These are phyloP conservation scores for Tothia fuscella DNA, from an alignment of 2,329 filamentous ascomycete genomes.

Conservation along the genomic window DNA sequence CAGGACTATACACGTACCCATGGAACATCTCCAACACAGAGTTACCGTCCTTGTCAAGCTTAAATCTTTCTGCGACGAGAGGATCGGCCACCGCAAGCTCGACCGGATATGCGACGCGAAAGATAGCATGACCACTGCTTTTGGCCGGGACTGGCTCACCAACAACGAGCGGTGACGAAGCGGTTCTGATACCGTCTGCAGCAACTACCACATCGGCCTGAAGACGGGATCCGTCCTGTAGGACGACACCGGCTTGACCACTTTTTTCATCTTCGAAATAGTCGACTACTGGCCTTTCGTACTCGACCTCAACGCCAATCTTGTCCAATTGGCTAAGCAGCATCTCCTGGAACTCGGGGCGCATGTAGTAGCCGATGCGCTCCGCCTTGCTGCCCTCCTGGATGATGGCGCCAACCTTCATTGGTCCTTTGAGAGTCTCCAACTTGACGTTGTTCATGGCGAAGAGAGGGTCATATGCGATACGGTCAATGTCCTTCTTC, in stretches of 20 bases:
- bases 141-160: not conserved
- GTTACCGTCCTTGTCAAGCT: not conserved
- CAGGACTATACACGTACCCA: too few relatives aligned
- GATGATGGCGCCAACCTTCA: not conserved
- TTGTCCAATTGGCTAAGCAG: not conserved
- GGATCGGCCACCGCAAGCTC: constrained; percentile 1
- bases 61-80: not conserved
- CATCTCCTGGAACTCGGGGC: not conserved
- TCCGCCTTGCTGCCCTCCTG: not conserved
- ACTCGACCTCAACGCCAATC: constrained; percentile 22
- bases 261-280: constrained; percentile 32
- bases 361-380: not conserved
- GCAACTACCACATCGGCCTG: constrained; percentile 30
- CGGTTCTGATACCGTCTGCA: constrained; percentile 31
- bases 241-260: constrained; percentile 23
- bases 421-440: not conserved
- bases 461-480: too few relatives aligned
- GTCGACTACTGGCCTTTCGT: constrained; percentile 29
- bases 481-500: not conserved
- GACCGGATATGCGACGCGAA: not conserved
- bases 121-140: constrained; percentile 8
- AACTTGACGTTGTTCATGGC: not conserved
- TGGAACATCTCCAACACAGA: too few relatives aligned
- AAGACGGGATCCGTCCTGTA: constrained; percentile 27
- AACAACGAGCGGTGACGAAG: constrained; percentile 29